These are phyloP conservation scores for Lonicera japonica DNA, from an alignment of 129 eudicot species.

Conservation along the genomic window DNA sequence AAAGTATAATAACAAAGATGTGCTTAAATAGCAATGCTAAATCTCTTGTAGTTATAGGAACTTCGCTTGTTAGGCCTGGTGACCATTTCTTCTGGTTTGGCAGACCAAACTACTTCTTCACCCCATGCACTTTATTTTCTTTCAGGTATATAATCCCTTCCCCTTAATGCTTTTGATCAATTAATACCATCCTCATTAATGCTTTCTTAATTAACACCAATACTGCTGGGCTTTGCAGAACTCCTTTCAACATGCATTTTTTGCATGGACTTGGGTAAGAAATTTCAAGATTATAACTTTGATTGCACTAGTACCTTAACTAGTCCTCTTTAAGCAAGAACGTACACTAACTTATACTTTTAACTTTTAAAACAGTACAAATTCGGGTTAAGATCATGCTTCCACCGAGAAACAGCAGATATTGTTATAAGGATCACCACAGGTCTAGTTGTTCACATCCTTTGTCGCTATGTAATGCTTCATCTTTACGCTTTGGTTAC, in stretches of 20 bases:
- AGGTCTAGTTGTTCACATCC: constrained; percentile 43
- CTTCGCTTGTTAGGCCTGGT: constrained; percentile 47
- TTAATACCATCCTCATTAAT: too few relatives aligned
- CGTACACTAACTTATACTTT: not conserved
- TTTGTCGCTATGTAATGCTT: constrained; percentile 55
- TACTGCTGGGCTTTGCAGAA: too few relatives aligned
- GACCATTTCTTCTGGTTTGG: constrained; percentile 57
- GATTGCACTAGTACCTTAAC: not conserved
- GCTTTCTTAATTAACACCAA: too few relatives aligned
- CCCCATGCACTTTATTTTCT: constrained; percentile 45
- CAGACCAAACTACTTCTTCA: constrained; percentile 50
- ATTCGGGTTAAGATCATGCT: constrained; percentile 51
- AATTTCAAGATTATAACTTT: too few relatives aligned
- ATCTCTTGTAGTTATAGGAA: too few relatives aligned
- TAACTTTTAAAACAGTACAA: constrained; percentile 30
- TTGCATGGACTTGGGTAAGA: too few relatives aligned
- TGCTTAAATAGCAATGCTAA: too few relatives aligned
- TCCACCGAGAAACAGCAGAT: constrained; percentile 38
- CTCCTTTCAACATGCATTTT: too few relatives aligned
- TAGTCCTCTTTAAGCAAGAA: not conserved
- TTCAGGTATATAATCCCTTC: too few relatives aligned
- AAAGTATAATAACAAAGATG: too few relatives aligned
- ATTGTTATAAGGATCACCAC: constrained; percentile 33
- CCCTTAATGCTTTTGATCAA: too few relatives aligned
- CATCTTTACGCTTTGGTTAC: constrained; percentile 59